Conservation (phyloP, 805 yeast genomes). For the Cyberlindnera euphorbiiphila region DNA sequence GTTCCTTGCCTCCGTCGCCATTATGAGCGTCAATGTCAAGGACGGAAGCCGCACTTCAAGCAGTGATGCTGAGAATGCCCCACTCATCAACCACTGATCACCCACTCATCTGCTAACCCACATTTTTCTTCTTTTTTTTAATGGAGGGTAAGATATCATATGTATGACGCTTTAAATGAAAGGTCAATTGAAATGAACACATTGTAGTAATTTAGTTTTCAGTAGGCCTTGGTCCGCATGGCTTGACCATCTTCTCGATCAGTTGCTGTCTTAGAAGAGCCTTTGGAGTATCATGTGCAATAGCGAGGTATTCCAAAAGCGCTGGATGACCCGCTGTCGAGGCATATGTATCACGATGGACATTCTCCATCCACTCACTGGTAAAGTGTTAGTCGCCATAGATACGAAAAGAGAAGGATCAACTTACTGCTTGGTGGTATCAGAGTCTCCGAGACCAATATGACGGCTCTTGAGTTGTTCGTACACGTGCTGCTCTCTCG, state of each 20-base stretch:
- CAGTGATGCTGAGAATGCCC: constrained; percentile 35
- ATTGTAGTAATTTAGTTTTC: background rate
- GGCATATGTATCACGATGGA: constrained; percentile 63
- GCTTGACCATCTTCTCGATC: constrained; percentile 38
- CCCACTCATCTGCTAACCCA: too few relatives aligned
- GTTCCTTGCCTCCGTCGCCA: constrained; percentile 46
- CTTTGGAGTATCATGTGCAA: constrained; percentile 47
- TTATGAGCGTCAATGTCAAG: constrained; percentile 36
- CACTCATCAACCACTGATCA: constrained; percentile 30
- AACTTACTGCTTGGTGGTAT: constrained; percentile 49
- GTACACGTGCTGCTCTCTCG: constrained; percentile 54
- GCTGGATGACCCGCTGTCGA: constrained; percentile 58
- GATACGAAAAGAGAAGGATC: background rate
- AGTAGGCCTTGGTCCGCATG: constrained; percentile 25
- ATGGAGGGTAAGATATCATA: too few relatives aligned
- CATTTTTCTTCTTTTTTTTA: too few relatives aligned
- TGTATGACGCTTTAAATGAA: too few relatives aligned
- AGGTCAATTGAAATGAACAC: too few relatives aligned
- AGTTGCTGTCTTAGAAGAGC: constrained; percentile 29
- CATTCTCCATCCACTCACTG: constrained; percentile 62
- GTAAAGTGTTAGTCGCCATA: constrained; percentile 15
- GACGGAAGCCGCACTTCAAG: constrained; percentile 1
- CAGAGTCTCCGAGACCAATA: constrained; percentile 73
- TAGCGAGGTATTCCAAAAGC: constrained; percentile 48
- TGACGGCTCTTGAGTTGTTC: constrained; percentile 57